Conservation (phyloP, 345 rosid species). For the Eutrema heterophyllum region DNA sequence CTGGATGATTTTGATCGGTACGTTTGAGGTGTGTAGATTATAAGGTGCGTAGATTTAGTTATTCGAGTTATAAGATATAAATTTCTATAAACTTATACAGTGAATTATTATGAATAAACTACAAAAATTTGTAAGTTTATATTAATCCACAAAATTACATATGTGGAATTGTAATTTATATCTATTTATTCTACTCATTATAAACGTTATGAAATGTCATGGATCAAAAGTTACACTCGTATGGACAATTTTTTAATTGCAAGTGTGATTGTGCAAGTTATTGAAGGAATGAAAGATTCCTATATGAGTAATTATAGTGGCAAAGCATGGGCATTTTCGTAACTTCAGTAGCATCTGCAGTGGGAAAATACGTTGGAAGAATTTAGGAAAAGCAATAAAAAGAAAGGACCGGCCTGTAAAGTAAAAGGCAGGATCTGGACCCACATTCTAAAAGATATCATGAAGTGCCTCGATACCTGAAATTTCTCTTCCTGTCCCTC, state of each 20-base stretch:
- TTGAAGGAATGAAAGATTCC: neutral
- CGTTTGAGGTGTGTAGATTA: no score
- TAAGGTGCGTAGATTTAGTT: no score
- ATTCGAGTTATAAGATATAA: no score
- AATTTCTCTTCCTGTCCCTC: neutral
- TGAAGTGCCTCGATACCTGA: conserved; percentile 22
- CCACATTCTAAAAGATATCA: conserved; percentile 20
- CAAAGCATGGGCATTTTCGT: conserved; percentile 1
- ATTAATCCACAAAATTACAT: no score
- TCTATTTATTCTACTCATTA: no score
- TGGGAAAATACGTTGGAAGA: conserved; percentile 30
- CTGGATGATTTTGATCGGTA: no score
- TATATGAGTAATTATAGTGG: neutral
- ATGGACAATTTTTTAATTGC: neutral
- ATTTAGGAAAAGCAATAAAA: conserved; percentile 29
- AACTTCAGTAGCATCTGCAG: neutral
- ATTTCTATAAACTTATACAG: no score
- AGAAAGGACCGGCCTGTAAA: conserved; percentile 27
- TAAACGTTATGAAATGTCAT: no score
- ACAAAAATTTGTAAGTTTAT: no score
- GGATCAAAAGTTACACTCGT: no score
- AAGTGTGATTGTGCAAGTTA: neutral
- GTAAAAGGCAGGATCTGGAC: conserved; percentile 22
- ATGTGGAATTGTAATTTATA: no score
- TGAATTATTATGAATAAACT: no score